Base-by-base conservation (phyloP, 2,329 filamentous ascomycete species). In the Ophiostoma tasmaniense region DNA sequence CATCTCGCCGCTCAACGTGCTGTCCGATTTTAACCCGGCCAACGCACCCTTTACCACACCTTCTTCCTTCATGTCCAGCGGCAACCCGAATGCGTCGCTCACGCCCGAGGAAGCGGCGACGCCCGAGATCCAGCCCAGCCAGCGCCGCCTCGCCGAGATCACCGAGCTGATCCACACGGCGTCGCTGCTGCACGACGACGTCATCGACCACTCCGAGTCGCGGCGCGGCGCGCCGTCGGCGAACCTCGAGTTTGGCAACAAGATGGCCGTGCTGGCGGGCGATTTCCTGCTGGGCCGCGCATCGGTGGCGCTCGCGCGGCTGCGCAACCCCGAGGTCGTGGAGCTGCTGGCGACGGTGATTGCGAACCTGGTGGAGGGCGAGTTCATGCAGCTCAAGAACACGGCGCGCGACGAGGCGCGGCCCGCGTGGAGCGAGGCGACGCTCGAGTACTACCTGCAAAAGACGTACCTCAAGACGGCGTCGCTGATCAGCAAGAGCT, bases 371-470 rank as follows among this genome's bases (percentile, higher is more conserved):
- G 93, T 99, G 25, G 95, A 99, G 81, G 95, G 95, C 76, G 95
- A 99, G 80, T 98, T 99, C 82, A 99, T 99, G 95, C 95, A 99
- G 82, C 83, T 99, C 74, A 96, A 97, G 81, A 99, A 99, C 79
- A 98, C 95, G 1, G 91, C 91, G 64, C 84, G 87, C 73, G 94
- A 97, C 77, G 94, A 98, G 82, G 84, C 86, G 73, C 89, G 91
- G 73, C 94, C 94, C 0, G 81, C 85, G 11, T 98, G 91, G 86
- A 95, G 90, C 1, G 92, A 97, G 75, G 91, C 97, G 67, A 91
- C 93, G 1, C 85, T 99, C 71, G 86, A 88, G 33, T 98, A 99
- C 80, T 99, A 99, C 77, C 83, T 99, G 66, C 92, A 97, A 77
- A 99, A 99, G 84, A 99, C 95, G 35, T 99, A 99, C 76, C 85